Conservation (phyloP, 2,329 filamentous ascomycete genomes). For the Leptographium procerum region DNA sequence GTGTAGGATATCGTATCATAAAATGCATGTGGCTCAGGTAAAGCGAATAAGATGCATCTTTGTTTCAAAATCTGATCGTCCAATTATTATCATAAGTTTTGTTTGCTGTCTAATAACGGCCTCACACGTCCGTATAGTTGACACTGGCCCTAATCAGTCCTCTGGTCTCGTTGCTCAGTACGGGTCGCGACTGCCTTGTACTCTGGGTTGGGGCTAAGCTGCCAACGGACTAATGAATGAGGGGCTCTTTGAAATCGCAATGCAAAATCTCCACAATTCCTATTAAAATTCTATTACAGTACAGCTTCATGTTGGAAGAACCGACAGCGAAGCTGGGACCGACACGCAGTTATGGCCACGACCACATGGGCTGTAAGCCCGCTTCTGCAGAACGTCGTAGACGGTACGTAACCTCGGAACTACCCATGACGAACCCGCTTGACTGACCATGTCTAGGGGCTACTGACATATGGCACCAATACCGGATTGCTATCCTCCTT, state of each 20-base stretch:
- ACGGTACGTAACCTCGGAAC: background rate
- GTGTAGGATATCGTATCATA: no score
- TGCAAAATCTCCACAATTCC: background rate
- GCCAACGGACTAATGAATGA: background rate
- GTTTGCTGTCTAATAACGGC: background rate
- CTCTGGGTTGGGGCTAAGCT: background rate
- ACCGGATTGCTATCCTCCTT: constrained; percentile 33
- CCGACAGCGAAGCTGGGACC: background rate
- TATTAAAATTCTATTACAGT: background rate
- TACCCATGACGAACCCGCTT: background rate
- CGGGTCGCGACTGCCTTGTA: background rate
- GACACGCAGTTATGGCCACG: constrained; percentile 7
- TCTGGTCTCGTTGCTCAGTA: background rate
- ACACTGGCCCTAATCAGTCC: background rate
- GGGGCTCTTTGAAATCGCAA: background rate
- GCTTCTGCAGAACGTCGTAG: background rate
- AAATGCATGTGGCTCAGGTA: no score
- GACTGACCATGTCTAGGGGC: constrained; percentile 7
- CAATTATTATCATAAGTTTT: background rate
- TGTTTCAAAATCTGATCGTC: no score
- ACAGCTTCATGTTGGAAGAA: background rate
- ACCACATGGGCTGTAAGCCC: constrained; percentile 3
- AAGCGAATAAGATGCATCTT: no score
- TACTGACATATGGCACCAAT: constrained; percentile 33
- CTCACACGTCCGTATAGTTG: background rate